A percentile compares a stretch with the other conserved stretches of the same genome.
Evolutionary conservation across 148 eudicot genomes (phyloP).

Genomic region (Silene conica): DNA sequence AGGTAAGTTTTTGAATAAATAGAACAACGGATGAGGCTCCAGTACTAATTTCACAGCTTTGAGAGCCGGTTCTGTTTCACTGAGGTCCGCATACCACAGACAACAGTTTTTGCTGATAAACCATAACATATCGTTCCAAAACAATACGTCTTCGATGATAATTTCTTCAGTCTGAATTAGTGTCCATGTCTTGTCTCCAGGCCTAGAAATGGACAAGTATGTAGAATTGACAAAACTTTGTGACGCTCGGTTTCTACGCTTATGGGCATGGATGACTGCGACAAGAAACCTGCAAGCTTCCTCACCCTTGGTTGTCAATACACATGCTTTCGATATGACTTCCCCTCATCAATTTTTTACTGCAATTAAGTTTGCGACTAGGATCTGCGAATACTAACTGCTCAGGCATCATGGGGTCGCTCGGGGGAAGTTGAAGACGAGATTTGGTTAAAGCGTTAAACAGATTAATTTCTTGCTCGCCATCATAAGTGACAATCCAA

Average conservation of each 20-base stretch:
- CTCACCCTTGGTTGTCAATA: not conserved
- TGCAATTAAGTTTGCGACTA: not conserved
- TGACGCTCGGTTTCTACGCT: not conserved
- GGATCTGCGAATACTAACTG: not conserved
- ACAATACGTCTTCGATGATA: not conserved
- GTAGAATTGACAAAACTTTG: not conserved
- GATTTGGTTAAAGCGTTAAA: conserved; percentile 8
- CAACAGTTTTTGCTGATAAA: not conserved
- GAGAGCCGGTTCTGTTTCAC: not conserved
- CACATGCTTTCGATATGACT: not conserved
- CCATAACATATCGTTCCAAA: not conserved
- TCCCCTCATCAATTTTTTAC: not conserved
- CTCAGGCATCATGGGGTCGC: not conserved
- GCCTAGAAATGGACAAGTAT: conserved; percentile 5
- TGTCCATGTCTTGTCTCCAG: conserved; percentile 10
- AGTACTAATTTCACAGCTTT: not conserved
- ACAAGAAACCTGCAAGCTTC: not conserved
- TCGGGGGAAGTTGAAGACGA: not conserved
- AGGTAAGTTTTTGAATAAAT: not conserved
- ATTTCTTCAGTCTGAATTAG: not conserved
- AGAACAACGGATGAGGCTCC: too few relatives aligned
- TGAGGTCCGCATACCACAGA: not conserved
- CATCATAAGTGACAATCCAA: conserved; percentile 4
- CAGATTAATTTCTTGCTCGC: not conserved
- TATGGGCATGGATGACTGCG: not conserved